Evolutionary conservation across 2,329 filamentous ascomycete genomes (phyloP).

Genomic region (Stenocarpella maydis): DNA sequence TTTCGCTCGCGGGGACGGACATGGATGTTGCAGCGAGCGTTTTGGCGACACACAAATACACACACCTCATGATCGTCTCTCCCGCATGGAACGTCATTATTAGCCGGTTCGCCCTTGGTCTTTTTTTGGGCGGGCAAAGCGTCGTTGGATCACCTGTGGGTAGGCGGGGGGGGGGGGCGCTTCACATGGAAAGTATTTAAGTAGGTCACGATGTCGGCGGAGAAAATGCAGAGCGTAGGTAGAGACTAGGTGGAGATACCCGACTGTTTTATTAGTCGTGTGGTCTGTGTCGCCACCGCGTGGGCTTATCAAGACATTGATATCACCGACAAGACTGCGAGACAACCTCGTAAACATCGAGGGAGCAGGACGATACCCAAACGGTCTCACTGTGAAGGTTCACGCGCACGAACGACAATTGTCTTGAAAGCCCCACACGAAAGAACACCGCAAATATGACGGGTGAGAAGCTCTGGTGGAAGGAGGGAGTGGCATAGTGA

Average conservation of each 20-base stretch:
- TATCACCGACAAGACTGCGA: not conserved
- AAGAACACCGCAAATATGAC: not conserved
- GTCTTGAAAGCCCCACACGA: not conserved
- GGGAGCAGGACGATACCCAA: not conserved
- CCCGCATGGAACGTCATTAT: conserved; percentile 17
- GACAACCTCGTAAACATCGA: not conserved
- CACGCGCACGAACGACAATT: not conserved
- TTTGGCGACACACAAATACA: conserved; percentile 4
- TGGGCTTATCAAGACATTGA: not conserved
- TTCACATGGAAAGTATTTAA: conserved; percentile 7
- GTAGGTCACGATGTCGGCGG: not conserved
- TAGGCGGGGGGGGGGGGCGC: no score
- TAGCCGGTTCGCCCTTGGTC: not conserved
- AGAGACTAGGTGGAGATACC: no score
- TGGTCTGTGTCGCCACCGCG: not conserved
- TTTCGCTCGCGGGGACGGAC: not conserved
- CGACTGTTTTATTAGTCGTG: no score
- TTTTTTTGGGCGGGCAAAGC: not conserved
- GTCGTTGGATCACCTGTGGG: not conserved
- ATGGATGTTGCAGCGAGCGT: conserved; percentile 22
- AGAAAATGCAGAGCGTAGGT: not conserved
- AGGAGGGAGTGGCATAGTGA: conserved; percentile 36
- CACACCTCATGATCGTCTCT: conserved; percentile 2
- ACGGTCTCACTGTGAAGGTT: not conserved
- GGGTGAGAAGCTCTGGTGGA: conserved; percentile 34